Evolutionary conservation across 2,329 filamentous ascomycete genomes (phyloP), one percentile per base, ranked within the genome.

Genomic region (Aspergillus puulaauensis): DNA sequence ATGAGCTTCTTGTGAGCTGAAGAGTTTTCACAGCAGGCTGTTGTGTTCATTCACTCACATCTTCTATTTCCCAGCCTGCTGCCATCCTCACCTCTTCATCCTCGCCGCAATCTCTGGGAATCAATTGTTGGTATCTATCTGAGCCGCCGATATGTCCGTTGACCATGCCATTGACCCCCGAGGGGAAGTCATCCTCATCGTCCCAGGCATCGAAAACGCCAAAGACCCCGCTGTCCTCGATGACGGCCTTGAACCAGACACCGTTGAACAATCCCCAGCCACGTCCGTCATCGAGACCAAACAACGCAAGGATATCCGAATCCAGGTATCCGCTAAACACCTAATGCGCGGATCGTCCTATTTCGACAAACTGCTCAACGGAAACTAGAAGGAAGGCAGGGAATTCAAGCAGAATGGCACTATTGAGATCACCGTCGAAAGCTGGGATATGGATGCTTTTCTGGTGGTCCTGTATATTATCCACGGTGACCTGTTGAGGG

Each of bases 151-250:
- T n/a, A 41, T 41, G 39, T 17, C 39, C 1, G 39, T 41, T n/a
- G 21, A 2, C 15, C 52, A 58, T 40, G 44, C 43, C 6, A 43
- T 58, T 14, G 52, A 51, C 17, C 45, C 51, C 35, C n/a, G 46
- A 4, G 52, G 56, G 9, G 39, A 58, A 3, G 56, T 58, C 5
- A 45, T 33, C 3, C 35, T 58, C 15, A 31, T 15, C 37, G 19
- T 58, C 12, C 19, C 24, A 12, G 33, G 51, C 41, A 31, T 46
- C 9, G 51, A 54, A 24, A 23, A 44, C 41, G 9, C 11, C 35
- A 9, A 39, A n/a, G 5, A 12, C 5, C 4, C 12, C 35, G 12
- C 35, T n/a, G 11, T 6, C 7, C 7, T 24, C 6, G 23, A 24
- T 24, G 23, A 7, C 21, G 21, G 21, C 21, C 21, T 21, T 21